Base-by-base conservation (phyloP, 2,329 filamentous ascomycete genomes). In the Hypoxylon sp. region DNA sequence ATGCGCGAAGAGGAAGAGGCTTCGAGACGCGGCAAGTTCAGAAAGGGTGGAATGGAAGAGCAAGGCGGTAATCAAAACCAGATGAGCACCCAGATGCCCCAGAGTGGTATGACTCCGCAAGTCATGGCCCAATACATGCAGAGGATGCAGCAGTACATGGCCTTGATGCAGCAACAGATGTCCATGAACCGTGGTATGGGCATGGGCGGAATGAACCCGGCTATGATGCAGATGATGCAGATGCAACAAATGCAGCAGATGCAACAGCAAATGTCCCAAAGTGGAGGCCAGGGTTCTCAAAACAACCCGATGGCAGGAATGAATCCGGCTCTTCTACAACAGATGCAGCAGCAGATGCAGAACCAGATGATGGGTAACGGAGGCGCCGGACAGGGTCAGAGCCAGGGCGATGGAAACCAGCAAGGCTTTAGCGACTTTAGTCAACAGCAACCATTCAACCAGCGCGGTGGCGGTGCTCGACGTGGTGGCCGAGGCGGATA, bases 91-190 rank as follows among this genome's bases (percentile, higher is more conserved):
- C 74, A 73, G 55, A 74, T 75, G 73, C 71, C 68, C 37, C 74
- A 75, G 57, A 72, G 72, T 28, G 72, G 91, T 66, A 96, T 98
- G 91, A 96, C 92, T 19, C 94, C 94, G 0, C 93, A 97, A 74
- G 90, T 97, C 83, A 97, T 98, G 93, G 95, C 95, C 2, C 94
- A 97, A 77, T 97, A 98, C 80, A 97, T 95, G 88, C 93, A 97
- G 77, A 89, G 94, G 49, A 98, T 99, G 94, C 95, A 99, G 79
- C 92, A 97, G 76, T 97, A 97, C 79, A 96, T 97, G 78, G 85
- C 90, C 59, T 89, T 97, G 86, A 95, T 97, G 92, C 93, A 97
- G 79, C 92, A 94, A 73, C 91, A 95, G 75, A 92, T 96, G 86
- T 90, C 89, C 50, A 94, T 94, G 89, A 93, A 87, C 84, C 82